Percentiles rank a stretch among this genome's conserved stretches.
phyloP scores from a whole-genome alignment of 495 filamentous ascomycete genomes.

The Articulospora tetracladia region DNA sequence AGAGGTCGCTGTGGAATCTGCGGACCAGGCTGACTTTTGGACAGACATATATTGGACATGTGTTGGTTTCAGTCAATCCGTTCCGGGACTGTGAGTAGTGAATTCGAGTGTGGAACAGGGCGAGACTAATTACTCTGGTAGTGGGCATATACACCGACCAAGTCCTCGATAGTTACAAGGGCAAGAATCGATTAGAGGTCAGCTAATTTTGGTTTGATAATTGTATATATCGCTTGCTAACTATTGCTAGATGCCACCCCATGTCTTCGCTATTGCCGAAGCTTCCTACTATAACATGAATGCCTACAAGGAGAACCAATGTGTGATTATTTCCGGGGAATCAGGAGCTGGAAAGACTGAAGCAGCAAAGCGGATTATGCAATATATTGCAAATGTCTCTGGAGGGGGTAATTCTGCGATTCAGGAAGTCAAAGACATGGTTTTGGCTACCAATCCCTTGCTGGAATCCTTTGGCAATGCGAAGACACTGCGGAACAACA shows the following conservation, averaged over 20 bases:
- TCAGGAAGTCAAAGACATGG: slow-evolving; percentile 98
- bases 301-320: slow-evolving; percentile 98
- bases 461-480: slow-evolving; percentile 98
- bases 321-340: slow-evolving; percentile 98
- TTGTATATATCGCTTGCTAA: slow-evolving; percentile 14
- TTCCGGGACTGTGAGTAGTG: slow-evolving; percentile 76
- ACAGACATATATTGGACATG: slow-evolving; percentile 98
- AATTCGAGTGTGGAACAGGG: neutral
- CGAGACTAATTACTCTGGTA: slow-evolving; percentile 22
- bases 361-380: slow-evolving; percentile 98
- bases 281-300: slow-evolving; percentile 99
- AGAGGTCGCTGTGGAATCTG: neutral
- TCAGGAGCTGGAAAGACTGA: slow-evolving; percentile 99
- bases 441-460: slow-evolving; percentile 94
- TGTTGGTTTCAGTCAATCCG: slow-evolving; percentile 98
- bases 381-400: slow-evolving; percentile 97
- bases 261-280: slow-evolving; percentile 98
- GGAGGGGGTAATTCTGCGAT: slow-evolving; percentile 87
- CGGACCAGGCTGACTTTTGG: slow-evolving; percentile 15
- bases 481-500: slow-evolving; percentile 97
- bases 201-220: neutral
- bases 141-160: slow-evolving; percentile 97
- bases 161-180: slow-evolving; percentile 85
- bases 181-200: slow-evolving; percentile 94
- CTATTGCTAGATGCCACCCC: slow-evolving; percentile 62